Base-by-base conservation (phyloP, 805 yeast species). In the Schwanniomyces occidentalis region DNA sequence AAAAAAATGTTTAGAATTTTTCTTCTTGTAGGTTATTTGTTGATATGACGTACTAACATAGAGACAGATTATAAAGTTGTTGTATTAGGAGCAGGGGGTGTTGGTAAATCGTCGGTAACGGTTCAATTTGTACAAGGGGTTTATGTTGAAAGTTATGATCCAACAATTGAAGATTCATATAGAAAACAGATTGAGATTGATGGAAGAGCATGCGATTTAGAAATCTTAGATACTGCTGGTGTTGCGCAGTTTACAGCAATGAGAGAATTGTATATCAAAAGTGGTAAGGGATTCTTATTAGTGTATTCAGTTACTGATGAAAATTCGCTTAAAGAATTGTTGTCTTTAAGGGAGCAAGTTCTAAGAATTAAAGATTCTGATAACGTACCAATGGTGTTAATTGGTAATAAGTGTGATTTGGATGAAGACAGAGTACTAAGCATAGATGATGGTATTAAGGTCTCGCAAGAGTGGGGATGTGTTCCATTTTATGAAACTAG, bases 81-180 rank as follows among this genome's bases (percentile, higher is more conserved):
- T 12, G 93, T 91, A 13, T 69, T 91, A 39, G 99, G 99, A 41
- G 95, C 96, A 9, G 97, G 97, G 50, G 96, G 97, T 63, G 96
- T 88, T 6, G 99, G 99, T 50, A 91, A 91, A 53, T 87, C 97
- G 16, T 89, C 95, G 24, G 69, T 91, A 25, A 89, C 96, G 1
- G 95, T 88, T 5, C 95, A 88, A 55, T 90, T 85, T 54, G 95
- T 88, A 3, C 95, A 87, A 56, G 93, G 93, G 8, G 84, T 85
- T 2, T 90, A 87, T 58, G 78, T 87, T 36, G 97, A 91, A 52
- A 76, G 88, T 23, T 91, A 91, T 63, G 98, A 91, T 54, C 98
- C 99, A 6, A 93, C 99, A 6, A 93, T 91, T 45, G 99, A 91
- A 57, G 98, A 91, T 54, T 87, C 96, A 1, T 93, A 91, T 61